Evolutionary conservation across 1,284 basidiomycete genomes (phyloP).

Genomic region (Neonothopanus nambi): DNA sequence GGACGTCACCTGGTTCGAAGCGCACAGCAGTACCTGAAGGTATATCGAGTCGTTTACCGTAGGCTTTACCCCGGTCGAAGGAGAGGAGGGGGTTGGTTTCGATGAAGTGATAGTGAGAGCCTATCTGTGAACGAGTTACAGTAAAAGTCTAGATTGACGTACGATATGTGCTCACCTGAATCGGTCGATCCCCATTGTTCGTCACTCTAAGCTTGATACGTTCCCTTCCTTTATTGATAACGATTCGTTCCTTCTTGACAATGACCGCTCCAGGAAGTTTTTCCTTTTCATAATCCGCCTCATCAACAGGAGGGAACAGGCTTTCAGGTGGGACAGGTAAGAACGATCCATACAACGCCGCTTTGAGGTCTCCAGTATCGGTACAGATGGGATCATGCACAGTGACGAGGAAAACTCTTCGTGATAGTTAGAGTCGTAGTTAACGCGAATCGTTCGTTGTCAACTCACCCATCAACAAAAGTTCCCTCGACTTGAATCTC

Average conservation of each 20-base stretch:
- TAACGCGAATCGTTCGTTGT: no score
- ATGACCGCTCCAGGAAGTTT: constrained; percentile 78
- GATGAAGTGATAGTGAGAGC: constrained; percentile 93
- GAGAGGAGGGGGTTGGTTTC: constrained; percentile 84
- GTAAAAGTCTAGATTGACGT: no score
- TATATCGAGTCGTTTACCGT: constrained; percentile 90
- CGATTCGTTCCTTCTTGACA: constrained; percentile 65
- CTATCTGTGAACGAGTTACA: constrained; percentile 70
- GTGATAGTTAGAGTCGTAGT: no score
- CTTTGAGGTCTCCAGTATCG: constrained; percentile 73
- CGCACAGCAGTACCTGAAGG: constrained; percentile 93
- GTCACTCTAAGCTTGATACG: constrained; percentile 78
- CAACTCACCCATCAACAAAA: constrained; percentile 74
- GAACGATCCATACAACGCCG: constrained; percentile 92
- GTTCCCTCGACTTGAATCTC: constrained; percentile 94
- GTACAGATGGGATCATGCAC: constrained; percentile 94
- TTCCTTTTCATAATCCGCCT: constrained; percentile 49
- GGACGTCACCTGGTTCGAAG: constrained; percentile 92
- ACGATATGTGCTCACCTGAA: no score
- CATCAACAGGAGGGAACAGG: constrained; percentile 60
- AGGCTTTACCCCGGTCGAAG: constrained; percentile 82
- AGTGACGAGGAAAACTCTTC: constrained; percentile 89
- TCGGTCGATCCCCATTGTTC: constrained; percentile 92
- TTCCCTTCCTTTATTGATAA: constrained; percentile 74
- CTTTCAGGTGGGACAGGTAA: constrained; percentile 75